These are phyloP conservation scores for Alectoria sarmentosa DNA, from an alignment of 495 filamentous ascomycete species.

Conservation along the genomic window DNA sequence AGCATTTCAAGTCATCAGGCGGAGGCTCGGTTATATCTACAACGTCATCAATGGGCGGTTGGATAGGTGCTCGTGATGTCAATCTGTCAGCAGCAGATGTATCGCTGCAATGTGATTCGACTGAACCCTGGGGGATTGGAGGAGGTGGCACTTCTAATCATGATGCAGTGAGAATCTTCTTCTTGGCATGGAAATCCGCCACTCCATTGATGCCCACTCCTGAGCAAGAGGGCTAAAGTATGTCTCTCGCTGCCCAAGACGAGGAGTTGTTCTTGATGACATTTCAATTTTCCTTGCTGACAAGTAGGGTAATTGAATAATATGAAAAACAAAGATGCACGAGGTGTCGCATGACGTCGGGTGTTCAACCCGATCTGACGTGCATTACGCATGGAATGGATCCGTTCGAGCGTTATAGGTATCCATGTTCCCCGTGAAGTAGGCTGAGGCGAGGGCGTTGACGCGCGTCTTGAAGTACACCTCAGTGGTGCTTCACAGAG, in stretches of 20 bases:
- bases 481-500: too few species aligned
- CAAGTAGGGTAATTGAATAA: not conserved
- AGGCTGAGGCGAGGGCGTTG: not conserved
- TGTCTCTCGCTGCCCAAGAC: not conserved
- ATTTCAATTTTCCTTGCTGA: not conserved
- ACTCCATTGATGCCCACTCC: not conserved
- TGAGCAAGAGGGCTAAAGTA: not conserved
- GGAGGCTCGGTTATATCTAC: not conserved
- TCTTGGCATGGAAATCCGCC: not conserved
- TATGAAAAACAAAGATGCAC: not conserved
- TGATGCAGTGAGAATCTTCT: not conserved
- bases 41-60: not conserved
- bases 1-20: too few species aligned
- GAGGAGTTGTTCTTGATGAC: not conserved
- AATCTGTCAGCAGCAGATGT: not conserved
- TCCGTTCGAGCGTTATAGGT: not conserved
- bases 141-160: not conserved
- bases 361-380: not conserved
- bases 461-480: too few species aligned
- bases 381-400: not conserved
- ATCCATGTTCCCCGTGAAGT: not conserved
- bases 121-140: not conserved
- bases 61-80: not conserved
- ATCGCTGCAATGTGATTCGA: not conserved
- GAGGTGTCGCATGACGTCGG: too few species aligned